Evolutionary conservation across 441 rosid genomes (phyloP).

Genomic region (Adansonia grandidieri): DNA sequence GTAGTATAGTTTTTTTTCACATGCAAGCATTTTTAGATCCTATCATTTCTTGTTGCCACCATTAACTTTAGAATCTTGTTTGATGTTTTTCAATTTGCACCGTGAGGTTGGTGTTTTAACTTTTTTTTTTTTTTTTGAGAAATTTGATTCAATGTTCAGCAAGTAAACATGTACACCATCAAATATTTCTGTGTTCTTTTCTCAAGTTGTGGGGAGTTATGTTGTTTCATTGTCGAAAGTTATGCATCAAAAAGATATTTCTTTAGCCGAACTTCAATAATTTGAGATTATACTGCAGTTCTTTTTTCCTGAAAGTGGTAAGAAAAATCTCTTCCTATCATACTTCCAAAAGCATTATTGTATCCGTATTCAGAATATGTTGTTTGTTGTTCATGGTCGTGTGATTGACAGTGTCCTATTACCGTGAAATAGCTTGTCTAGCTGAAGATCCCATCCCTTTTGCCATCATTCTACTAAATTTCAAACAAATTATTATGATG

Average conservation of each 20-base stretch:
- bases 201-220: conserved; percentile 1
- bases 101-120: neutral
- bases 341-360: neutral
- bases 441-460: neutral
- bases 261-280: neutral
- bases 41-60: neutral
- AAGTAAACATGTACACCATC: neutral
- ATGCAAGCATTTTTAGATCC: conserved; percentile 11
- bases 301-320: neutral
- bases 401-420: neutral
- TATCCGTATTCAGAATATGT: neutral
- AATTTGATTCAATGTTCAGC: conserved; percentile 11
- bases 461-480: neutral
- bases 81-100: neutral
- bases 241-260: neutral
- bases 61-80: neutral
- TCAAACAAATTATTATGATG: neutral
- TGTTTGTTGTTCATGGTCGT: neutral
- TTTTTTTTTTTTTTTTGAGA: neutral
- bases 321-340: neutral
- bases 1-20: neutral
- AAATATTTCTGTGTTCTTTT: neutral
- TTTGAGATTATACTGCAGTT: conserved; percentile 1
- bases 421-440: neutral
- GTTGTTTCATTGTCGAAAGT: conserved; percentile 12